Evolutionary conservation across 331 rosid genomes (phyloP), one percentile per base, ranked within the genome.

Genomic region (Malus hybrid): DNA sequence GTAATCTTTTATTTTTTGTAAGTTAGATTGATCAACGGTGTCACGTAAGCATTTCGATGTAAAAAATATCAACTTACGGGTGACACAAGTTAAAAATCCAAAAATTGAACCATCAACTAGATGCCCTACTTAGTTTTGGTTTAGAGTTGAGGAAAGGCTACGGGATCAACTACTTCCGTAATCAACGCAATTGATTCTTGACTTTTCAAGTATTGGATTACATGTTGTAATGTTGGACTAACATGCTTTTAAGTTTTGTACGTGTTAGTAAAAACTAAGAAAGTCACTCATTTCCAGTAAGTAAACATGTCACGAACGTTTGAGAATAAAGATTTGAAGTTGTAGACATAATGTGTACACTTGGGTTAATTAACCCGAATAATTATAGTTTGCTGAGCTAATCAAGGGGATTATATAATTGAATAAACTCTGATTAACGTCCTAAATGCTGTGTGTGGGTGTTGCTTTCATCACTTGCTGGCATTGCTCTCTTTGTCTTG

Each of bases 401-500:
- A 64, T 63, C 60, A 62, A 15, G 5, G 16, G 4, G 71, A 73
- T 33, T 48, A 44, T 48, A 44, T 12, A 67, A 32, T 73, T 20
- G 50, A 74, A 74, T 34, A 54, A 74, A 68, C 39, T 46, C 12
- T n/a, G 20, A 76, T 69, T 67, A 11, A 66, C 48, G 13, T 42
- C 16, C 48, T 61, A 32, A 7, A 69, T 36, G 44, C 16, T 14
- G 73, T 72, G 72, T 62, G 67, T 1, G 82, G 72, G 39, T 67
- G 70, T 78, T 39, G 73, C 71, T 52, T 61, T 68, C 67, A 68
- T 75, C 80, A 74, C 68, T 34, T 18, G 67, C 29, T 54, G 76
- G 67, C 70, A 70, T 69, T 11, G 52, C 67, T 62, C 72, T 75
- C 39, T 69, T 74, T 69, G 83, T 80, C 80, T 57, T 19, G 19